These are phyloP conservation scores for Mycena capillaripes DNA, from an alignment of 768 basidiomycete genomes.

Conservation along the genomic window DNA sequence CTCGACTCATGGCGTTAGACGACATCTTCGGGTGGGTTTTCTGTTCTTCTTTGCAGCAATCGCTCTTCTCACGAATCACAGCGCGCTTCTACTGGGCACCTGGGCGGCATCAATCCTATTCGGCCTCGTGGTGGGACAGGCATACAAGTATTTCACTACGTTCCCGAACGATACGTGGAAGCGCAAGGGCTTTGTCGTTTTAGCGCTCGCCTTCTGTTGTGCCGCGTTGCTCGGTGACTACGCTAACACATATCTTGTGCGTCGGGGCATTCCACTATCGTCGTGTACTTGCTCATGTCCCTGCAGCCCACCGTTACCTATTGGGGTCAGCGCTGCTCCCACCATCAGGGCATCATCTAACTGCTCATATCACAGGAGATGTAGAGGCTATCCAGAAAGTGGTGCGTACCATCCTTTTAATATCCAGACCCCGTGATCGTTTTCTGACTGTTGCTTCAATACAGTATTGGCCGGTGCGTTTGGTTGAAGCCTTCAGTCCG, in stretches of 20 bases:
- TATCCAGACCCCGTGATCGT: neutral
- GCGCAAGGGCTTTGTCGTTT: conserved; percentile 4
- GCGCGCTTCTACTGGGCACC: neutral
- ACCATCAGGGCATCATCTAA: neutral
- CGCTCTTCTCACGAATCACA: neutral
- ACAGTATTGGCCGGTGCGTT: conserved; percentile 10
- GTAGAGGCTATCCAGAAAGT: neutral
- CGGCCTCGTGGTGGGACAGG: neutral
- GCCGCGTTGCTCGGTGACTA: conserved; percentile 6
- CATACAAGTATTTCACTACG: neutral
- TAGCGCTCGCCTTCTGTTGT: neutral
- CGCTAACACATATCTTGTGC: conserved; percentile 7
- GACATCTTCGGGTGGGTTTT: neutral
- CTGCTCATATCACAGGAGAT: neutral
- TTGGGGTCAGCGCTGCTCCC: neutral
- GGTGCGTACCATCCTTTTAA: neutral
- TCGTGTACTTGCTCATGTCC: neutral
- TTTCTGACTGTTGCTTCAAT: neutral
- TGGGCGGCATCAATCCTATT: neutral
- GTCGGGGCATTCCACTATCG: neutral
- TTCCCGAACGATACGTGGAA: conserved; percentile 6
- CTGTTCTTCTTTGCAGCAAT: too few species aligned
- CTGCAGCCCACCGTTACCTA: neutral
- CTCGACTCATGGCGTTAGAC: neutral
- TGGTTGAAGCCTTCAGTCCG: neutral